Conservation (phyloP, 176 grass and related monocot species). For the Zea mays region Zm-B73-REFERENCE-NAM-5.0 NC_050096.1:200369501-200370000, state of each 20-base stretch:
- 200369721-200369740: background rate
- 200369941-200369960: constrained; percentile 62
- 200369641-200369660: constrained; percentile 39
- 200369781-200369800: constrained; percentile 44
- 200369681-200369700: constrained; percentile 51
- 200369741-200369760: constrained; percentile 66
- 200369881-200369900: constrained; percentile 54
- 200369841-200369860: constrained; percentile 77
- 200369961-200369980: constrained; percentile 83
- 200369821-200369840: constrained; percentile 65
- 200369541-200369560: constrained; percentile 57
- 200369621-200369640: constrained; percentile 15
- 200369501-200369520: constrained; percentile 84
- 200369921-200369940: constrained; percentile 63
- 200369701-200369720: constrained; percentile 2
- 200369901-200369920: constrained; percentile 71
- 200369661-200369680: constrained; percentile 74
- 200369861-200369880: constrained; percentile 74
- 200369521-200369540: constrained; percentile 64
- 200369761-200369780: constrained; percentile 22
- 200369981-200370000: constrained; percentile 83
- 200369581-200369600: constrained; percentile 74
- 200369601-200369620: constrained; percentile 57
- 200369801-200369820: constrained; percentile 40
- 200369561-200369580: constrained; percentile 43